Evolutionary conservation across 345 rosid genomes (phyloP).

Genomic region (Cardamine chenopodiifolia): DNA sequence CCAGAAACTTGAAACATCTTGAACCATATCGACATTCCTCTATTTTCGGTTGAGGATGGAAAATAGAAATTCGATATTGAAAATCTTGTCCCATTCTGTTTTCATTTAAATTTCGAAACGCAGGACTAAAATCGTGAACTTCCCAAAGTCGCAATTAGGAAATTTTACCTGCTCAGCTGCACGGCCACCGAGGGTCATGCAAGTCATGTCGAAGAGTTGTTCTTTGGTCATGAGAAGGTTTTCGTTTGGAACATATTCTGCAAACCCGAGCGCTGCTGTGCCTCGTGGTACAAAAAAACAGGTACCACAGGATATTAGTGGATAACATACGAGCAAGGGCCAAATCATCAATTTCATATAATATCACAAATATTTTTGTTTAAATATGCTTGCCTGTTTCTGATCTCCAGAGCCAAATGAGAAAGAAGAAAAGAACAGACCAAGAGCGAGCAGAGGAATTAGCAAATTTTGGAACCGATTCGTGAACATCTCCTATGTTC

Average conservation of each 20-base stretch:
- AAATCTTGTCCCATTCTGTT: not conserved
- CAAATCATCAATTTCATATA: not conserved
- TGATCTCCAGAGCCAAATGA: slow-evolving; percentile 55
- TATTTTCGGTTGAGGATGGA: not conserved
- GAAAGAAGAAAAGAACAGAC: slow-evolving; percentile 50
- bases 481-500: slow-evolving; percentile 54
- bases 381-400: slow-evolving; percentile 60
- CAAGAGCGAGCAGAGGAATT: slow-evolving; percentile 62
- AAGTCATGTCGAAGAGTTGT: slow-evolving; percentile 92
- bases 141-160: not conserved
- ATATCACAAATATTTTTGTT: not conserved
- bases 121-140: not conserved
- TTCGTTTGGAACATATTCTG: slow-evolving; percentile 94
- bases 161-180: slow-evolving; percentile 88
- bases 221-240: slow-evolving; percentile 96
- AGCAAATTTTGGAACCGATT: slow-evolving; percentile 57
- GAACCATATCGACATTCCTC: not conserved
- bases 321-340: not conserved
- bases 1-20: not conserved
- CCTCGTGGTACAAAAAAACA: slow-evolving; percentile 75
- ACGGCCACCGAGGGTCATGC: slow-evolving; percentile 98
- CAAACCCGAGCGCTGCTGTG: slow-evolving; percentile 94
- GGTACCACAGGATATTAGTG: not conserved
- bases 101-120: not conserved
- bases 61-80: not conserved